These are phyloP conservation scores for Cladosporium cucumerinum DNA, from an alignment of 2,329 filamentous ascomycete species.

Conservation along the genomic window DNA sequence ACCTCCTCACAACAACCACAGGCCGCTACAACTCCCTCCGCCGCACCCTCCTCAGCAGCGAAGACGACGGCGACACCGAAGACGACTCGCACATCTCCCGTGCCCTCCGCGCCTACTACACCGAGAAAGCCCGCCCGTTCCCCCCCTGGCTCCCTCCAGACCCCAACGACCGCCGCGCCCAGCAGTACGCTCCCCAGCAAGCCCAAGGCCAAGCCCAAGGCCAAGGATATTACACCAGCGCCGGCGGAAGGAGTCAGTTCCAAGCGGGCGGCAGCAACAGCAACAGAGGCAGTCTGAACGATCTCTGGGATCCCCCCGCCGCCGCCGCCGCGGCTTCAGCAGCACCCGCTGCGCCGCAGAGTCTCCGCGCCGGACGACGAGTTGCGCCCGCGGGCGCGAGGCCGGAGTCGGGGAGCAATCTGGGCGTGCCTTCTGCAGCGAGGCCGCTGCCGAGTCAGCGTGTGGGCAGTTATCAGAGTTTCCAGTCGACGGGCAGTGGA, in stretches of 20 bases:
- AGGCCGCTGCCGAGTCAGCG: conserved; percentile 70
- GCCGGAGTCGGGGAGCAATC: conserved; percentile 32
- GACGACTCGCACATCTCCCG: conserved; percentile 95
- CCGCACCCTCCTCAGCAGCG: conserved; percentile 63
- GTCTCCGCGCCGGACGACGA: conserved; percentile 36
- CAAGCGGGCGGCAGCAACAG: background rate
- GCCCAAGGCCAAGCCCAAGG: conserved; percentile 31
- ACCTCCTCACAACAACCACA: conserved; percentile 57
- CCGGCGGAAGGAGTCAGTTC: conserved; percentile 30
- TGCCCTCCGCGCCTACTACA: conserved; percentile 88
- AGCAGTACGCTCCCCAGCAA: conserved; percentile 27
- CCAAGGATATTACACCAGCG: conserved; percentile 31
- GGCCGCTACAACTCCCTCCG: conserved; percentile 58
- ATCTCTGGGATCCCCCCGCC: conserved; percentile 55
- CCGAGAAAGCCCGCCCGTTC: conserved; percentile 75
- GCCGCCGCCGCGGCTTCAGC: conserved; percentile 34
- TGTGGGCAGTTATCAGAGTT: conserved; percentile 69
- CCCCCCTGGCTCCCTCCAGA: conserved; percentile 87
- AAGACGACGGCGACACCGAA: conserved; percentile 57
- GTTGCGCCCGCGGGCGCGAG: conserved; percentile 19
- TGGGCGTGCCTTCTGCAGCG: conserved; percentile 17
- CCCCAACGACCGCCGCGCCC: conserved; percentile 65
- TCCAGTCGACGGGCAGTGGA: conserved; percentile 37
- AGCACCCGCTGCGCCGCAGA: conserved; percentile 42
- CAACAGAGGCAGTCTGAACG: conserved; percentile 51